Conservation (phyloP, 2,329 filamentous ascomycete genomes). For the Aspergillus thermomutatus region DNA sequence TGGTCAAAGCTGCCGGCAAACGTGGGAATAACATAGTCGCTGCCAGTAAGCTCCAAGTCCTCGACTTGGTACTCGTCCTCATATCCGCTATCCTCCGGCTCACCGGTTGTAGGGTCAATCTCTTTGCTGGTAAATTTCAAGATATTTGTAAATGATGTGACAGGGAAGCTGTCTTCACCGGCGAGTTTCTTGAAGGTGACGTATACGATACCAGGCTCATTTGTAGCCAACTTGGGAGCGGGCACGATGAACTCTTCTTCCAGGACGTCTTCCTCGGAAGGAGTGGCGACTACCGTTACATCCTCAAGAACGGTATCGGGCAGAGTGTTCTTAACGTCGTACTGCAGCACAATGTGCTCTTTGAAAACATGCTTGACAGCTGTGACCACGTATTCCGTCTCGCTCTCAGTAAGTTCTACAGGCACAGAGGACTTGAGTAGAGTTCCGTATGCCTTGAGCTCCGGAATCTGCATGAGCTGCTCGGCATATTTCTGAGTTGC, state of each 20-base stretch:
- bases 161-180: slow-evolving; percentile 72
- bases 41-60: slow-evolving; percentile 83
- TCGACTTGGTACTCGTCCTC: slow-evolving; percentile 98
- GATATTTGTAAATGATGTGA: slow-evolving; percentile 81
- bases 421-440: slow-evolving; percentile 86
- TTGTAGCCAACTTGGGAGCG: slow-evolving; percentile 73
- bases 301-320: slow-evolving; percentile 87
- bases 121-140: slow-evolving; percentile 98
- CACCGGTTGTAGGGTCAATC: slow-evolving; percentile 89
- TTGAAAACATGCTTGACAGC: slow-evolving; percentile 98
- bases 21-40: slow-evolving; percentile 89
- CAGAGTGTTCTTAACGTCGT: slow-evolving; percentile 96
- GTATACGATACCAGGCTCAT: slow-evolving; percentile 90
- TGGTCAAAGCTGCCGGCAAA: slow-evolving; percentile 95
- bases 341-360: slow-evolving; percentile 92
- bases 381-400: slow-evolving; percentile 94
- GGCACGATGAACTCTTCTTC: slow-evolving; percentile 92
- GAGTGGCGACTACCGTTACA: slow-evolving; percentile 76
- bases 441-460: slow-evolving; percentile 83
- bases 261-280: slow-evolving; percentile 69
- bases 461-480: slow-evolving; percentile 82
- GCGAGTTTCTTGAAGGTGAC: slow-evolving; percentile 85
- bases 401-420: slow-evolving; percentile 90
- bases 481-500: slow-evolving; percentile 85
- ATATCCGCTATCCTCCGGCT: slow-evolving; percentile 88